A percentile compares a stretch with the other conserved stretches of the same genome.
These are phyloP conservation scores for Candida saitoana DNA, from an alignment of 805 yeast species.

Conservation along the genomic window DNA sequence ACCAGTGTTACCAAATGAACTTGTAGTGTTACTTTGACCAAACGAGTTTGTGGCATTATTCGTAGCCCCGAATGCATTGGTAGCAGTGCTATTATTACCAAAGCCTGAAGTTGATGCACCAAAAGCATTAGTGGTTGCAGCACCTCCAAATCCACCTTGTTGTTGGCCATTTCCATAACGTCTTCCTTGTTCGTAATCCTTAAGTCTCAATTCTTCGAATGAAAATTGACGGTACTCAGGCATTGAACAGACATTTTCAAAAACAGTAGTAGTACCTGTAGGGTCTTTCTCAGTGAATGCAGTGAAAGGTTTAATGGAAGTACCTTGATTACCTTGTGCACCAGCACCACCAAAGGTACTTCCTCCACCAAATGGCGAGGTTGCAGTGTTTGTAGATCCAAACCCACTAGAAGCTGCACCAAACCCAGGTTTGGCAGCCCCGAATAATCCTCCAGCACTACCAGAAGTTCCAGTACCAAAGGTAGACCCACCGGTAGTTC, in stretches of 20 bases:
- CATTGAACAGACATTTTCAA: slow-evolving; percentile 79
- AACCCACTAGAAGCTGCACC: slow-evolving; percentile 23
- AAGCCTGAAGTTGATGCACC: slow-evolving; percentile 24
- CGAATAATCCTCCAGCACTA: slow-evolving; percentile 27
- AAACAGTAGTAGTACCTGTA: slow-evolving; percentile 43
- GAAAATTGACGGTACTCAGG: slow-evolving; percentile 83
- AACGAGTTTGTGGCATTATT: slow-evolving; percentile 22
- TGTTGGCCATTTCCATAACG: slow-evolving; percentile 49
- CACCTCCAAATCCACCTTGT: slow-evolving; percentile 16
- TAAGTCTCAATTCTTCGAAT: slow-evolving; percentile 81
- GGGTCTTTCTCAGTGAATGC: slow-evolving; percentile 73
- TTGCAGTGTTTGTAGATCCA: slow-evolving; percentile 12
- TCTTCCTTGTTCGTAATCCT: slow-evolving; percentile 78
- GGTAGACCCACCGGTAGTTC: slow-evolving; percentile 17
- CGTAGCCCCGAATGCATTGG: slow-evolving; percentile 15
- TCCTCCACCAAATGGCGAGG: slow-evolving; percentile 21
- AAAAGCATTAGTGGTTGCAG: slow-evolving; percentile 30
- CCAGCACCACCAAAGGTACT: slow-evolving; percentile 23
- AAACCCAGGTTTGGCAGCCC: slow-evolving; percentile 16
- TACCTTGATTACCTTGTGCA: slow-evolving; percentile 52
- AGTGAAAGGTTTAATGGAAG: slow-evolving; percentile 66
- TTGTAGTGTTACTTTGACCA: slow-evolving; percentile 30
- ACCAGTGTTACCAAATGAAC: slow-evolving; percentile 13
- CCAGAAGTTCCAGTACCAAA: slow-evolving; percentile 21
- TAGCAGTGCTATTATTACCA: slow-evolving; percentile 22